Evolutionary conservation across 768 basidiomycete species (phyloP).

Genomic region (Agrocybe praecox): DNA sequence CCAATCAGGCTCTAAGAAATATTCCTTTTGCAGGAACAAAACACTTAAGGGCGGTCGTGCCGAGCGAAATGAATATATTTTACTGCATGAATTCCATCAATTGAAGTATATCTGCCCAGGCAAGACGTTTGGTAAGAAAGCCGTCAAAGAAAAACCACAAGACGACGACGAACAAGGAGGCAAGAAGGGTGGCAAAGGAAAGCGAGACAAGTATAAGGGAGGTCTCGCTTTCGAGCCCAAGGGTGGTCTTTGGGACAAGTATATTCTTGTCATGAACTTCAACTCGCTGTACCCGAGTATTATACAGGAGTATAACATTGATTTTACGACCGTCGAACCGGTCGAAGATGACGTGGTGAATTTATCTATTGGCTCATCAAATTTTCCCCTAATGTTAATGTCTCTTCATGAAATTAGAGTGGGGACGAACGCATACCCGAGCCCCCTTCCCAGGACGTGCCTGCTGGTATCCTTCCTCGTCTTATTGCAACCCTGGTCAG

Average conservation of each 20-base stretch:
- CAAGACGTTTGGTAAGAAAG: slow-evolving; percentile 85
- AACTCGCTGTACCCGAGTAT: slow-evolving; percentile 99
- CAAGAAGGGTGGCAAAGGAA: slow-evolving; percentile 63
- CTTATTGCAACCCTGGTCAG: slow-evolving; percentile 96
- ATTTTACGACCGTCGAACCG: slow-evolving; percentile 93
- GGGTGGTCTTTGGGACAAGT: slow-evolving; percentile 94
- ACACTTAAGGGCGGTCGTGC: slow-evolving; percentile 97
- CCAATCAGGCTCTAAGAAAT: neutral
- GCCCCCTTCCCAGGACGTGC: slow-evolving; percentile 68
- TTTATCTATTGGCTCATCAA: neutral
- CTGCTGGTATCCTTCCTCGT: slow-evolving; percentile 91
- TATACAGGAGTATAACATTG: slow-evolving; percentile 99
- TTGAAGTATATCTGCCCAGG: slow-evolving; percentile 97
- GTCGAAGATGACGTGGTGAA: slow-evolving; percentile 60
- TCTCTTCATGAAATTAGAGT: slow-evolving; percentile 18
- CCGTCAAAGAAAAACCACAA: slow-evolving; percentile 49
- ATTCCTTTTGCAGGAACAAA: slow-evolving; percentile 72
- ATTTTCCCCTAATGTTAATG: neutral
- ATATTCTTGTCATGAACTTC: slow-evolving; percentile 99
- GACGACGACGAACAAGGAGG: slow-evolving; percentile 58
- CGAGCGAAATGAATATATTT: slow-evolving; percentile 98
- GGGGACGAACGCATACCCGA: slow-evolving; percentile 90
- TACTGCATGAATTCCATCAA: slow-evolving; percentile 96
- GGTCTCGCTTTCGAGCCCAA: slow-evolving; percentile 98
- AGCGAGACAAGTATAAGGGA: slow-evolving; percentile 96